Percentiles rank a stretch among this genome's conserved stretches.
Conservation (phyloP, 163 green algal species). For the Scenedesmus sp. region DNA sequence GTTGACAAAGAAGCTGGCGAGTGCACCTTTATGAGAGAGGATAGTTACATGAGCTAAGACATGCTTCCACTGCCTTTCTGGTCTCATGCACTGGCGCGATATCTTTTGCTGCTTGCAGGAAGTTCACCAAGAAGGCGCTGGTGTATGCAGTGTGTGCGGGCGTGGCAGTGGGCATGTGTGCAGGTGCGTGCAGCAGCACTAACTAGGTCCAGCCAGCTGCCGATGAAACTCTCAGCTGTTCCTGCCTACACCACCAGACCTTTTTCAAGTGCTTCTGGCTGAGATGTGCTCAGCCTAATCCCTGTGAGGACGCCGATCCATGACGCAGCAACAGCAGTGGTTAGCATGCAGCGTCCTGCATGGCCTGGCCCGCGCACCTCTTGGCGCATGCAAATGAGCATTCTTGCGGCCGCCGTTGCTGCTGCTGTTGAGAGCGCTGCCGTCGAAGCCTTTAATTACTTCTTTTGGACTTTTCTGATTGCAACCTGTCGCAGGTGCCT, state of each 20-base stretch:
- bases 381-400: background rate
- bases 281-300: background rate
- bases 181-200: slow-evolving; percentile 31
- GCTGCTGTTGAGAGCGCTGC: too few relatives aligned
- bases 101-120: background rate
- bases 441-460: too few relatives aligned
- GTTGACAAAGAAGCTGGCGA: too few relatives aligned
- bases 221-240: background rate
- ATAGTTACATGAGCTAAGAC: too few relatives aligned
- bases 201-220: background rate
- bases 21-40: too few relatives aligned
- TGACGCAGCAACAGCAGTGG: too few relatives aligned
- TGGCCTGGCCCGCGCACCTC: background rate
- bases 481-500: slow-evolving; percentile 44
- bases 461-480: background rate
- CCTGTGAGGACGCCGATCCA: too few relatives aligned
- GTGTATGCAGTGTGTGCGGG: slow-evolving; percentile 61
- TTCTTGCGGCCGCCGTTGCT: too few relatives aligned
- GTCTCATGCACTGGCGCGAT: background rate
- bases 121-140: slow-evolving; percentile 62
- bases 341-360: too few relatives aligned
- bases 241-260: too few relatives aligned
- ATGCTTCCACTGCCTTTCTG: background rate
- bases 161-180: slow-evolving; percentile 58
- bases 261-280: background rate